These are phyloP conservation scores for Euphorbia peplus DNA, from an alignment of 345 rosid genomes.

Conservation along the genomic window DNA sequence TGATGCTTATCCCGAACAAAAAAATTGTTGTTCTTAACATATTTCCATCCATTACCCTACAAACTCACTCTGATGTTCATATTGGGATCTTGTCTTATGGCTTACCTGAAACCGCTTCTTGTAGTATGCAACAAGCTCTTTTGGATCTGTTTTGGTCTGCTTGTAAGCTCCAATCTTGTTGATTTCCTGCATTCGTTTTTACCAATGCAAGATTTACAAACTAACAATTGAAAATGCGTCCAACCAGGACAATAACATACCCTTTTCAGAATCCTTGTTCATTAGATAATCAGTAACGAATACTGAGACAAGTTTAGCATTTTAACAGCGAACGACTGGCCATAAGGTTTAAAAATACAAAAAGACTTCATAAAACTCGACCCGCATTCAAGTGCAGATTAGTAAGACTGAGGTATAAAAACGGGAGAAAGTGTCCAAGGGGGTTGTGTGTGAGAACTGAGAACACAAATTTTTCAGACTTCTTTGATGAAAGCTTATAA, in stretches of 20 bases:
- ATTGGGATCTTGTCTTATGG: not conserved
- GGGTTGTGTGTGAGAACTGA: too few species aligned
- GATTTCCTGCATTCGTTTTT: constrained; percentile 45
- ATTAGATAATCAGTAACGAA: too few species aligned
- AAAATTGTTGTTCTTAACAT: too few species aligned
- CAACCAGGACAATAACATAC: not conserved
- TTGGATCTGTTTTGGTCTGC: constrained; percentile 59
- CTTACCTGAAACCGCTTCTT: constrained; percentile 52
- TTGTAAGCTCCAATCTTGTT: constrained; percentile 70
- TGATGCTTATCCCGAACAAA: too few species aligned
- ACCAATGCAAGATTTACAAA: not conserved
- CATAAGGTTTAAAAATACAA: not conserved
- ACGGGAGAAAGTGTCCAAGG: too few species aligned
- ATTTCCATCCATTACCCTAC: too few species aligned
- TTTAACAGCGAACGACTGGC: not conserved
- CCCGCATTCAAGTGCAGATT: not conserved
- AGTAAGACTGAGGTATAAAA: not conserved
- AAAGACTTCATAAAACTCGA: not conserved
- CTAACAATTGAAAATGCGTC: not conserved
- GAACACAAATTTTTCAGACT: too few species aligned
- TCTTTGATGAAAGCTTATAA: too few species aligned
- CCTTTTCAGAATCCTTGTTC: too few species aligned
- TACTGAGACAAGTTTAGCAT: not conserved
- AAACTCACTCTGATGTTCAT: too few species aligned
- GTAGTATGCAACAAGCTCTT: constrained; percentile 42